Conservation (phyloP, 202 grass and related monocot genomes). For the Setaria viridis region DNA sequence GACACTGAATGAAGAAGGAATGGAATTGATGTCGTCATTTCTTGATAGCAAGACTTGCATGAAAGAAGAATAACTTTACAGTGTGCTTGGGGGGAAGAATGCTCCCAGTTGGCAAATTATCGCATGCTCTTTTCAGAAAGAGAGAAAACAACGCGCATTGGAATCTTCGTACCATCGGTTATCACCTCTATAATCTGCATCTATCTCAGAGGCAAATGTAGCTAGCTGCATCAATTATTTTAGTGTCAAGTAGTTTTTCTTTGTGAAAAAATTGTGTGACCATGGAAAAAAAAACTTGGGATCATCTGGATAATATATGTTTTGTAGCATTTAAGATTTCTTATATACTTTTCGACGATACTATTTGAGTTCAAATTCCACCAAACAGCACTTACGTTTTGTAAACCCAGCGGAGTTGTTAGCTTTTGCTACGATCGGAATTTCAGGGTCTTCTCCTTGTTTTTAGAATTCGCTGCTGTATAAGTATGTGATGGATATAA, state of each 20-base stretch:
- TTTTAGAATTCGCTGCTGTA: background rate
- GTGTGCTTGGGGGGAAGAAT: background rate
- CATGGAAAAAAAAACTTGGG: background rate
- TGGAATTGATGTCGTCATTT: slow-evolving; percentile 13
- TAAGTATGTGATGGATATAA: background rate
- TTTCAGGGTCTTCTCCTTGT: background rate
- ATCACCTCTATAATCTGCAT: background rate
- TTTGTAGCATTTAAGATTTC: too few species aligned
- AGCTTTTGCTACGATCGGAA: background rate
- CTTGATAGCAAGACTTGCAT: background rate
- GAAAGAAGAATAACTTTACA: slow-evolving; percentile 44
- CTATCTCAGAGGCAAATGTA: background rate
- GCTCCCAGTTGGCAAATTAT: slow-evolving; percentile 16
- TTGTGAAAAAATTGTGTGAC: background rate
- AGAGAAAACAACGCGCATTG: slow-evolving; percentile 32
- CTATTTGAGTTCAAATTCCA: background rate
- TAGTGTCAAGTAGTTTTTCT: too few species aligned
- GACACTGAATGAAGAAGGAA: background rate
- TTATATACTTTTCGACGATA: too few species aligned
- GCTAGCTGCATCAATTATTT: too few species aligned
- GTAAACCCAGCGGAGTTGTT: background rate
- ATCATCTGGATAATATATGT: too few species aligned
- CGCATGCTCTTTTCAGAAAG: slow-evolving; percentile 34
- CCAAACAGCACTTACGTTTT: background rate
- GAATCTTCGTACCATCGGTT: slow-evolving; percentile 8